phyloP scores from a whole-genome alignment of 306 rosid genomes.

The Prunus kanzakura region DNA sequence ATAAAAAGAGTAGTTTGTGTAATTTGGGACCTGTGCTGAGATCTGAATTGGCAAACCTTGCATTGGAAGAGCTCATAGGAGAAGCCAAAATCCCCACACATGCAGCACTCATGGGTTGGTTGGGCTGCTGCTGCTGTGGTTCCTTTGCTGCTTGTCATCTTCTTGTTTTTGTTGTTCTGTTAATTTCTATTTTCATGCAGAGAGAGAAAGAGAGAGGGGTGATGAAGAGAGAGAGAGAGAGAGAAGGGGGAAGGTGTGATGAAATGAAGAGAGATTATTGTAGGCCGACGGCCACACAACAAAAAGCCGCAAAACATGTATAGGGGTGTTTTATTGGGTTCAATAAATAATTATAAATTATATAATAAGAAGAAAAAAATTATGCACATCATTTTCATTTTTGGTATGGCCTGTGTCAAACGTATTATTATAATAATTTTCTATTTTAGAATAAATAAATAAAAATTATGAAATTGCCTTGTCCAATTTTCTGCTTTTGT shows the following conservation, averaged over 20 bases:
- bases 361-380: too few relatives aligned
- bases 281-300: slow-evolving; percentile 35
- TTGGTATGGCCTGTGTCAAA: not conserved
- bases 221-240: not conserved
- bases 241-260: not conserved
- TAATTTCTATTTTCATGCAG: slow-evolving; percentile 1
- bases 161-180: not conserved
- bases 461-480: too few relatives aligned
- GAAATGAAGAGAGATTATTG: not conserved
- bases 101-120: slow-evolving; percentile 69
- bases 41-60: slow-evolving; percentile 86
- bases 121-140: slow-evolving; percentile 6
- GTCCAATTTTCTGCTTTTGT: too few relatives aligned
- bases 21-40: slow-evolving; percentile 72
- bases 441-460: too few relatives aligned
- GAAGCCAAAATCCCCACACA: slow-evolving; percentile 96
- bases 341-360: not conserved
- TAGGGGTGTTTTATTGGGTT: not conserved
- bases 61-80: slow-evolving; percentile 81
- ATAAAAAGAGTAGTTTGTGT: not conserved
- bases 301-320: slow-evolving; percentile 31
- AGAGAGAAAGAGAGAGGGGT: not conserved
- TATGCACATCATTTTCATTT: not conserved
- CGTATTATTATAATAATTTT: not conserved
- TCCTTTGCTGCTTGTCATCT: slow-evolving; percentile 45